A percentile compares a stretch with the other conserved stretches of the same genome.
These are phyloP conservation scores for Schizochytrium sp. DNA, from an alignment of 108 stramenopile genomes.

Conservation along the genomic window DNA sequence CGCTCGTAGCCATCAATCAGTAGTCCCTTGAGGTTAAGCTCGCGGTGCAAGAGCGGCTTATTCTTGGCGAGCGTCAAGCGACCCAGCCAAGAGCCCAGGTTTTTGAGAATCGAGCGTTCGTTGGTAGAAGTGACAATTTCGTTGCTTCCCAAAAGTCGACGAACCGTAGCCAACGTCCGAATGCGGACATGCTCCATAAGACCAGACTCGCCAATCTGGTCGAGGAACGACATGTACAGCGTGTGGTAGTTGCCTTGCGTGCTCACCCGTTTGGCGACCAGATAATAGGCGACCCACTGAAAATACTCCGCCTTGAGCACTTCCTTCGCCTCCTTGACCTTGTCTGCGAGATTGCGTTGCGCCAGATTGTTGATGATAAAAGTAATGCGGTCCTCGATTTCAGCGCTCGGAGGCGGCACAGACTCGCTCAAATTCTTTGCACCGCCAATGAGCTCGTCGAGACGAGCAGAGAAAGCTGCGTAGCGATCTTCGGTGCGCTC, in stretches of 20 bases:
- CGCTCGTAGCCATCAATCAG: conserved; percentile 94
- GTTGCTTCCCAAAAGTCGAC: conserved; percentile 74
- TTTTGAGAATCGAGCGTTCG: conserved; percentile 90
- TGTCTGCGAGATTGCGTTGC: conserved; percentile 75
- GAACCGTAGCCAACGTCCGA: conserved; percentile 83
- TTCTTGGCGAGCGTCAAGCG: conserved; percentile 92
- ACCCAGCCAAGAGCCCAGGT: conserved; percentile 95
- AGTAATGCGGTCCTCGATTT: conserved; percentile 78
- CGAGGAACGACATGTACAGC: conserved; percentile 80
- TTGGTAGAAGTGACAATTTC: conserved; percentile 89
- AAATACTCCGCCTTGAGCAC: conserved; percentile 73
- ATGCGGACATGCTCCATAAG: conserved; percentile 76
- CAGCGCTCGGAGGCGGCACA: conserved; percentile 59
- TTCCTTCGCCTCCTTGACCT: conserved; percentile 75
- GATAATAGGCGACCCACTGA: conserved; percentile 91
- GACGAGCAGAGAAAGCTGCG: background rate
- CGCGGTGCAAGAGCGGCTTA: conserved; percentile 86
- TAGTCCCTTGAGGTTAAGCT: conserved; percentile 93
- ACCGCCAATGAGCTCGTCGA: conserved; percentile 3
- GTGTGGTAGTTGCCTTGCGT: conserved; percentile 94
- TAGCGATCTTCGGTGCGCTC: background rate
- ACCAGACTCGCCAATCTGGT: conserved; percentile 67
- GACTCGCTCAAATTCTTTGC: background rate
- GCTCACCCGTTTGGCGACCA: conserved; percentile 93
- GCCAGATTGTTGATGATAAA: conserved; percentile 96